Evolutionary conservation across 495 filamentous ascomycete species (phyloP).

Genomic region (Emericellopsis terricola): DNA sequence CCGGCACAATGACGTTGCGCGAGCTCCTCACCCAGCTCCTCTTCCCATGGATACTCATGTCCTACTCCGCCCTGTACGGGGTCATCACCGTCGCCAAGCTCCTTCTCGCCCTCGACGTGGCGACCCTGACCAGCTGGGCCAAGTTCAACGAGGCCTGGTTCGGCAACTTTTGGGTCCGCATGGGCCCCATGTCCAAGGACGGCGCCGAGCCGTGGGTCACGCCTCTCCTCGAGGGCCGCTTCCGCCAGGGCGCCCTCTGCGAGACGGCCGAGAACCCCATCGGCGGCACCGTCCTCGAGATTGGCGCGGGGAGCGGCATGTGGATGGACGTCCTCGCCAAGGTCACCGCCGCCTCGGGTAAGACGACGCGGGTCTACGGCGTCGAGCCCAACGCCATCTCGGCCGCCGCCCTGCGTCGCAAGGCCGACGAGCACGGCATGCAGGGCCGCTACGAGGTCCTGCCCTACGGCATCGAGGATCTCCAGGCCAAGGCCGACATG

Average conservation of each 20-base stretch:
- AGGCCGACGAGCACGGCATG: conserved; percentile 30
- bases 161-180: conserved; percentile 25
- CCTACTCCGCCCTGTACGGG: conserved; percentile 19
- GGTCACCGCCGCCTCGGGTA: neutral
- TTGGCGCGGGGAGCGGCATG: conserved; percentile 29
- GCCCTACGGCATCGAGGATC: conserved; percentile 38
- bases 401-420: conserved; percentile 28
- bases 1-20: too few species aligned
- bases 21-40: conserved; percentile 7
- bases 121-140: conserved; percentile 13
- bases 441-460: conserved; percentile 45
- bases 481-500: conserved; percentile 24
- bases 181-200: conserved; percentile 18
- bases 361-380: conserved; percentile 41
- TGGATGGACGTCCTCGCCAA: conserved; percentile 21
- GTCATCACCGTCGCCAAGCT: conserved; percentile 15
- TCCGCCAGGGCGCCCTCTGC: conserved; percentile 5
- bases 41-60: conserved; percentile 21
- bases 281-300: conserved; percentile 21
- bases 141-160: conserved; percentile 27
- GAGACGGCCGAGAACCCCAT: conserved; percentile 10
- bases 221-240: conserved; percentile 23
- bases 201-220: conserved; percentile 12
- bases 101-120: conserved; percentile 7
- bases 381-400: conserved; percentile 45